A percentile compares a stretch with the other conserved stretches of the same genome.
These are phyloP conservation scores for Raddia distichophylla DNA, from an alignment of 176 grass and related monocot species.

Conservation along the genomic window DNA sequence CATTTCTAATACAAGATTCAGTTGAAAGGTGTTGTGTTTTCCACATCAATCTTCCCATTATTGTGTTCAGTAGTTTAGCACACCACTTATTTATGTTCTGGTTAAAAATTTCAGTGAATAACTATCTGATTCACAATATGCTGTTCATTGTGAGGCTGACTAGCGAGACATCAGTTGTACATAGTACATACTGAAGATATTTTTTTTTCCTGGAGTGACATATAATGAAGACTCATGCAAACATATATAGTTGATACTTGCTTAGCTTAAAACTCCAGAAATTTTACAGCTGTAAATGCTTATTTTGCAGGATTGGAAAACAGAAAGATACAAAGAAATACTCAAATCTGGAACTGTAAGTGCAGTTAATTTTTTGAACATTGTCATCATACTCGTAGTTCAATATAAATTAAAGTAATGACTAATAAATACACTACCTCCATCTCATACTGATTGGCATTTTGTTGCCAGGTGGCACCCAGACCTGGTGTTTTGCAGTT, in stretches of 20 bases:
- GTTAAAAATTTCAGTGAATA: too few species aligned
- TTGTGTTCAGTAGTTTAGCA: background rate
- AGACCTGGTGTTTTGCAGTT: conserved; percentile 82
- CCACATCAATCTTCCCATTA: conserved; percentile 1
- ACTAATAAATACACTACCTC: background rate
- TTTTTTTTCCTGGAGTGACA: too few species aligned
- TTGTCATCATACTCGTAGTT: background rate
- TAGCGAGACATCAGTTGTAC: too few species aligned
- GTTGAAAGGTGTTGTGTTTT: background rate
- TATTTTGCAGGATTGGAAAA: conserved; percentile 93
- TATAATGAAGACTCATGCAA: too few species aligned
- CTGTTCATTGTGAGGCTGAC: too few species aligned
- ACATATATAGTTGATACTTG: background rate
- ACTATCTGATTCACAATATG: too few species aligned
- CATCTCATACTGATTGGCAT: conserved; percentile 18
- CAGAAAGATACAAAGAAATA: conserved; percentile 95
- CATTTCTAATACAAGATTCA: conserved; percentile 27
- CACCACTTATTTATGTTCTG: background rate
- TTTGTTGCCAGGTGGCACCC: conserved; percentile 68
- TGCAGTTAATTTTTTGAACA: conserved; percentile 9
- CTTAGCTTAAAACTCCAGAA: background rate
- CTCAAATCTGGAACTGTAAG: conserved; percentile 93
- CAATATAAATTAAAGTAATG: background rate
- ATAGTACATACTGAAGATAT: too few species aligned
- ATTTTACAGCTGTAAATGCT: background rate